phyloP scores from a whole-genome alignment of 305 asterid species.

The Plantago rigida region DNA sequence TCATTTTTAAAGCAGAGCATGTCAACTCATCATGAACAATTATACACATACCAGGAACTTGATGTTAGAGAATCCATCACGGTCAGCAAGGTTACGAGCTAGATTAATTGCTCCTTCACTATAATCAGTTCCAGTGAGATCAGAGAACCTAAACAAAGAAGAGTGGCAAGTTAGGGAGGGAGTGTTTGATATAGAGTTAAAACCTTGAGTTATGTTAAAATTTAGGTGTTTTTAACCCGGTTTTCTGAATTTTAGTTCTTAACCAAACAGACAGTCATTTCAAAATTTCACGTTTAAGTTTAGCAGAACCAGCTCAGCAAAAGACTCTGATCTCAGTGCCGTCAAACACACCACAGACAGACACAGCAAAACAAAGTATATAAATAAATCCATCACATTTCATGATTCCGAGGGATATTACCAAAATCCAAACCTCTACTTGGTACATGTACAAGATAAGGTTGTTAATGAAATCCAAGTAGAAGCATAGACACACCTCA shows the following conservation, averaged over 20 bases:
- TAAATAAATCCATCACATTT: neutral
- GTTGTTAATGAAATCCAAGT: neutral
- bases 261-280: neutral
- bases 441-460: neutral
- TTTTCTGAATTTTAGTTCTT: too few relatives aligned
- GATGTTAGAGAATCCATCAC: constrained; percentile 70
- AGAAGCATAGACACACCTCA: neutral
- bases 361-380: neutral
- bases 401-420: neutral
- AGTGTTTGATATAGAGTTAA: too few relatives aligned
- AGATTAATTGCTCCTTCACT: constrained; percentile 88
- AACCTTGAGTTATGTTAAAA: too few relatives aligned
- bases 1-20: neutral
- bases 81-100: constrained; percentile 73
- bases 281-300: constrained; percentile 24
- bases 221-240: too few relatives aligned
- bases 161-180: constrained; percentile 11
- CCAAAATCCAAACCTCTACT: neutral
- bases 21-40: constrained; percentile 2
- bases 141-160: constrained; percentile 59
- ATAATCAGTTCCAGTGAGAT: constrained; percentile 95
- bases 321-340: neutral
- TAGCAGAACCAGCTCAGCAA: constrained; percentile 4
- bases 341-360: neutral
- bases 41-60: constrained; percentile 55